Evolutionary conservation across 2,329 filamentous ascomycete species (phyloP).

Genomic region (Scolecobasidium constrictum): DNA sequence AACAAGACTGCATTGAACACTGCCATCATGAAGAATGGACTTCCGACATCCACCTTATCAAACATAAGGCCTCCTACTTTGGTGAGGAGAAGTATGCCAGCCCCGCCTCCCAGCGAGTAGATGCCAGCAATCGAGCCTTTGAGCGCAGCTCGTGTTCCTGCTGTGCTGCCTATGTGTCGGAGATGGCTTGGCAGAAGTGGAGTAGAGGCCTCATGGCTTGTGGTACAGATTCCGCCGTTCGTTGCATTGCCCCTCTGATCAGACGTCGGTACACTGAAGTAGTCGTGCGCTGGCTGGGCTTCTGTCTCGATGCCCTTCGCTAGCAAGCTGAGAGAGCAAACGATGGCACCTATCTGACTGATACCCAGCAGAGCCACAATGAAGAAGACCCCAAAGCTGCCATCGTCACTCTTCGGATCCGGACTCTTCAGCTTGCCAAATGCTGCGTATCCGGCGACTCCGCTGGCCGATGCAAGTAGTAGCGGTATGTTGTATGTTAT

Average conservation of each 20-base stretch:
- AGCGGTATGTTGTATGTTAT: conserved; percentile 62
- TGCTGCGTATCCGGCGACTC: conserved; percentile 64
- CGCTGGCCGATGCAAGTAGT: conserved; percentile 57
- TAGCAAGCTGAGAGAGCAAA: conserved; percentile 84
- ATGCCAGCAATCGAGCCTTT: conserved; percentile 94
- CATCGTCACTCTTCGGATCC: conserved; percentile 60
- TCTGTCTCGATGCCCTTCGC: conserved; percentile 63
- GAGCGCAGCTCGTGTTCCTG: conserved; percentile 33
- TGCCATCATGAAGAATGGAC: conserved; percentile 93
- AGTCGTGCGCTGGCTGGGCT: conserved; percentile 16
- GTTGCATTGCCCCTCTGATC: not conserved
- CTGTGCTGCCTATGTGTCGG: not conserved
- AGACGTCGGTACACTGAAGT: not conserved
- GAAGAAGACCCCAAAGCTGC: conserved; percentile 58
- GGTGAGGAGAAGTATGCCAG: conserved; percentile 80
- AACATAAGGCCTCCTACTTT: conserved; percentile 85
- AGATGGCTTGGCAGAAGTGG: conserved; percentile 7
- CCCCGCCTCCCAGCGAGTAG: conserved; percentile 83
- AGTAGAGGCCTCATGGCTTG: conserved; percentile 2
- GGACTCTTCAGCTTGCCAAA: conserved; percentile 72
- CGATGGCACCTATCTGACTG: conserved; percentile 92
- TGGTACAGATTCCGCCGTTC: not conserved
- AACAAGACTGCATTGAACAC: conserved; percentile 64
- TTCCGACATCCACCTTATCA: conserved; percentile 60
- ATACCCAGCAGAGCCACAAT: conserved; percentile 74